Conservation (phyloP, 2,329 filamentous ascomycete genomes). For the Mycosphaerelloides madeirae region DNA sequence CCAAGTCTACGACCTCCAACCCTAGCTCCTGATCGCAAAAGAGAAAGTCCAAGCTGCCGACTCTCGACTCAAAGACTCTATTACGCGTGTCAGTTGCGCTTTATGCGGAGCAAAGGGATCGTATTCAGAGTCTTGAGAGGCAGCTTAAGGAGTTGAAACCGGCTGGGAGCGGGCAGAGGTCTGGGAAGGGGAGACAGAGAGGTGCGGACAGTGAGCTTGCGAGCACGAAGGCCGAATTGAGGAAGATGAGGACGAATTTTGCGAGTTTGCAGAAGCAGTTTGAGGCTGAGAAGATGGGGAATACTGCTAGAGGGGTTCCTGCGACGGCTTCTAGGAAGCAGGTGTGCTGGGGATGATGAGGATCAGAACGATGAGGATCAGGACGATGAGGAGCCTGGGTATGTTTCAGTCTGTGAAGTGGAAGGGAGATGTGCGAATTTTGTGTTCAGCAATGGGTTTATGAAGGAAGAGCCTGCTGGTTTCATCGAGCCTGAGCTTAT, state of each 20-base stretch:
- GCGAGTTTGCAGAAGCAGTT: constrained; percentile 16
- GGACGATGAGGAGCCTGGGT: constrained; percentile 6
- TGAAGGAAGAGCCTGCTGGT: constrained; percentile 1
- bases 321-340: constrained; percentile 6
- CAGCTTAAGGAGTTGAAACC: constrained; percentile 4
- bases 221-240: constrained; percentile 10
- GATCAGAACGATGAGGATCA: constrained; percentile 19
- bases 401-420: too few species aligned
- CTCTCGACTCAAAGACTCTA: constrained; percentile 8
- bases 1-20: constrained; percentile 4
- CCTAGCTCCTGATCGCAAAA: constrained; percentile 9
- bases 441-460: background rate
- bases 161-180: background rate
- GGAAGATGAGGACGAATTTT: constrained; percentile 4
- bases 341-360: background rate
- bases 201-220: constrained; percentile 7
- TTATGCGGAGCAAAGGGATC: constrained; percentile 1
- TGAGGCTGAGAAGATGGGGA: constrained; percentile 15
- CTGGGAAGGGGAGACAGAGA: background rate
- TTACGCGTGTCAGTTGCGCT: constrained; percentile 1
- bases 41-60: constrained; percentile 8
- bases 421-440: too few species aligned
- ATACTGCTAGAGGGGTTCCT: constrained; percentile 5
- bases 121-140: background rate
- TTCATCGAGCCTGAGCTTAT: too few species aligned